A percentile compares a stretch with the other conserved stretches of the same genome.
phyloP scores from a whole-genome alignment of 2,329 filamentous ascomycete species.

The Curvularia spicifera region DNA sequence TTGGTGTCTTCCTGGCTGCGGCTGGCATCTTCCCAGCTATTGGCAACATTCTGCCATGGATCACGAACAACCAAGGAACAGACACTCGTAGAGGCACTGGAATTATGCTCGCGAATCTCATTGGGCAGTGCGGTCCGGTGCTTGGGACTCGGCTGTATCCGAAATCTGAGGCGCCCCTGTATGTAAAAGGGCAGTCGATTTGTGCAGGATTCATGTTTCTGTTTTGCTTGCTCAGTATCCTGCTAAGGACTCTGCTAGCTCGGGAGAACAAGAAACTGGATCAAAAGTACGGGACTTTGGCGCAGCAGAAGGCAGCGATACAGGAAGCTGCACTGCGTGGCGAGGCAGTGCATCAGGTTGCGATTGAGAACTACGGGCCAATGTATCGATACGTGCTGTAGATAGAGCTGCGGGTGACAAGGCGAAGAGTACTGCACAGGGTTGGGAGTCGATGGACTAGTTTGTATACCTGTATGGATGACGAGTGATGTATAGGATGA shows the following conservation, averaged over 20 bases:
- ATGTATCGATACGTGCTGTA: conserved; percentile 40
- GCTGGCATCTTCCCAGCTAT: conserved; percentile 71
- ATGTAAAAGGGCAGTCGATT: conserved; percentile 45
- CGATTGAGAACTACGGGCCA: conserved; percentile 46
- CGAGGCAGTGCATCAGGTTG: conserved; percentile 24
- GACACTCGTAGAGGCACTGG: conserved; percentile 71
- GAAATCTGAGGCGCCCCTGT: conserved; percentile 38
- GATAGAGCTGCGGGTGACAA: neutral
- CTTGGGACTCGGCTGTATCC: conserved; percentile 48
- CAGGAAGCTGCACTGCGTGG: conserved; percentile 26
- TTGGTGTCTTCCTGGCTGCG: conserved; percentile 62
- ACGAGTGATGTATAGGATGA: conserved; percentile 4
- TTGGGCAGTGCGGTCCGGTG: conserved; percentile 61
- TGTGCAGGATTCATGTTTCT: conserved; percentile 50
- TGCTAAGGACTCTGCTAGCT: conserved; percentile 39
- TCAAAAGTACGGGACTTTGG: conserved; percentile 38
- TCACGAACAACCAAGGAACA: conserved; percentile 71
- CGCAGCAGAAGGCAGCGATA: conserved; percentile 34
- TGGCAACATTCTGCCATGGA: conserved; percentile 73
- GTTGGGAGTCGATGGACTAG: neutral
- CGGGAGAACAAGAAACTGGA: conserved; percentile 50
- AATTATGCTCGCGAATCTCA: conserved; percentile 70
- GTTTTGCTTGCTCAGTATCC: conserved; percentile 39
- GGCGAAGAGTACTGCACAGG: neutral
- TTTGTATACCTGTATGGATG: neutral